Conservation (phyloP, 2,329 filamentous ascomycete species). For the Lecanicillium sp. region DNA sequence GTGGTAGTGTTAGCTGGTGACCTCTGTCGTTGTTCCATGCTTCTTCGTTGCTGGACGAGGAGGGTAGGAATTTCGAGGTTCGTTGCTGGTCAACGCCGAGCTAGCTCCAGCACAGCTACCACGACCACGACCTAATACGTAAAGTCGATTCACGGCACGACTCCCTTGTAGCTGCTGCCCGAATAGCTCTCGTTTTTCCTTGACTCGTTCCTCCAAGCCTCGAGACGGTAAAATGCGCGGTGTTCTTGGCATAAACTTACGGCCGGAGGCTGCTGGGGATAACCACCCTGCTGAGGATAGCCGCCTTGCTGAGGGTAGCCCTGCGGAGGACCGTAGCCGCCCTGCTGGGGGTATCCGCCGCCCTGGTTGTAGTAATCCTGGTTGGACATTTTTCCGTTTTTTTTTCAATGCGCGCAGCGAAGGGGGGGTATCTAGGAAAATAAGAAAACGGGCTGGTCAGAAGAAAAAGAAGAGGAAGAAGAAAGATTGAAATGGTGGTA, state of each 20-base stretch:
- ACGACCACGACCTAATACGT: too few species aligned
- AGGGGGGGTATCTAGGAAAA: not conserved
- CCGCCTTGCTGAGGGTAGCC: constrained; percentile 16
- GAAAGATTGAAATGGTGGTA: not conserved
- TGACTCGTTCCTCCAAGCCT: too few species aligned
- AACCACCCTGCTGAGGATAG: constrained; percentile 26
- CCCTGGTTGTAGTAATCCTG: constrained; percentile 33
- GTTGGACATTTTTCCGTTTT: constrained; percentile 33
- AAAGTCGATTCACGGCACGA: too few species aligned
- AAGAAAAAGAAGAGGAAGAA: constrained; percentile 1
- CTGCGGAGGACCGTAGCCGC: constrained; percentile 3
- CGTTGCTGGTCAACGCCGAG: not conserved
- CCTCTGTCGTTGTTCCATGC: not conserved
- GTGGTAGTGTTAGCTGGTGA: constrained; percentile 1
- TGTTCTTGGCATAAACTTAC: constrained; percentile 23
- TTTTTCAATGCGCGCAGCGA: too few species aligned
- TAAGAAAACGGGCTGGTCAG: not conserved
- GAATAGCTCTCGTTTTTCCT: too few species aligned
- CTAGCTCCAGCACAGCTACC: too few species aligned
- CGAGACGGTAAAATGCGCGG: too few species aligned
- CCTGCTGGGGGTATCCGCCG: constrained; percentile 13
- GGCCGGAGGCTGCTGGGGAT: constrained; percentile 31
- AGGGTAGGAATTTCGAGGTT: constrained; percentile 4
- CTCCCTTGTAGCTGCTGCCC: too few species aligned
- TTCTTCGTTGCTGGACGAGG: too few species aligned